Percentiles rank a stretch among this genome's conserved stretches.
phyloP scores from a whole-genome alignment of 805 yeast species.

The Kodamaea leandrae region DNA sequence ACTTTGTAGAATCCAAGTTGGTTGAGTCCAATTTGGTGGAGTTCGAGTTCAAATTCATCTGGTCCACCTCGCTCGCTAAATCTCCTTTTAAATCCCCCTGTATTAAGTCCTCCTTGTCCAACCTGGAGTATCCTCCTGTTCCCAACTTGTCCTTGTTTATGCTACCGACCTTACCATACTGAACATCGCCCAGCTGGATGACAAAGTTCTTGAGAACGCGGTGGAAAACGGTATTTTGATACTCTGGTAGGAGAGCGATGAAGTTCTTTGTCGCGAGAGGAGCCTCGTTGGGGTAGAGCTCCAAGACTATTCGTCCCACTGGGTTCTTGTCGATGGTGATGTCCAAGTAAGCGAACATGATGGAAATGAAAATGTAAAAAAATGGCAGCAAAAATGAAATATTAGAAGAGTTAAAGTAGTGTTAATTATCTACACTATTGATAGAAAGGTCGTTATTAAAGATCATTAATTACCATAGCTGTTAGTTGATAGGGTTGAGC shows the following conservation, averaged over 20 bases:
- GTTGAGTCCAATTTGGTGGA: too few species aligned
- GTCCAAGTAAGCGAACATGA: constrained; percentile 44
- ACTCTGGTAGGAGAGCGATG: constrained; percentile 41
- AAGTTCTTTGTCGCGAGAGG: constrained; percentile 59
- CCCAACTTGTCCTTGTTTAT: constrained; percentile 23
- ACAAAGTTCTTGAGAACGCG: constrained; percentile 67
- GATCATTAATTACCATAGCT: too few species aligned
- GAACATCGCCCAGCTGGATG: constrained; percentile 65
- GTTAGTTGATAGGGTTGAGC: too few species aligned
- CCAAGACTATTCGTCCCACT: constrained; percentile 61
- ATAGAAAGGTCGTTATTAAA: too few species aligned
- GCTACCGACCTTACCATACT: constrained; percentile 29
- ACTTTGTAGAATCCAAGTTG: too few species aligned
- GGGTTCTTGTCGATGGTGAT: constrained; percentile 40
- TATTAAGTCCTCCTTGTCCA: constrained; percentile 7
- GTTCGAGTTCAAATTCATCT: neutral
- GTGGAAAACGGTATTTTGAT: constrained; percentile 51
- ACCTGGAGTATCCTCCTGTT: constrained; percentile 28
- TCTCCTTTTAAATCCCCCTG: neutral
- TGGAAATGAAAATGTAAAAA: neutral
- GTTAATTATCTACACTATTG: too few species aligned
- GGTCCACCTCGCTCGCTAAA: neutral
- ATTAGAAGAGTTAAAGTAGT: too few species aligned
- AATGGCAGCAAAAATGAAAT: neutral
- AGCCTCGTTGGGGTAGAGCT: constrained; percentile 48